Conservation (phyloP, 331 rosid species). For the Malus hybrid region DNA sequence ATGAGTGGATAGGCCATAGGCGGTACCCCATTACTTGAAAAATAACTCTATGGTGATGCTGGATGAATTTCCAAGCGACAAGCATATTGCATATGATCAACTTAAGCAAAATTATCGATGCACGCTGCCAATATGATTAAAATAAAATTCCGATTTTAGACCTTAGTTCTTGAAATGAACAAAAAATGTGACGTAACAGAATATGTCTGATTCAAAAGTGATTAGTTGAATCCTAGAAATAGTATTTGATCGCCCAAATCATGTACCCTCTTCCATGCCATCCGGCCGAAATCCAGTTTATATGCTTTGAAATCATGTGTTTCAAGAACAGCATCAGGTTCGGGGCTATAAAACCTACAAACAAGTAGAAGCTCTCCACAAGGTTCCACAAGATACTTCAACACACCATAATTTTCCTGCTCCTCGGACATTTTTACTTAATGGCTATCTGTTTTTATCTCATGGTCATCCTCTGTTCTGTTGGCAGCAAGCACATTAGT, state of each 20-base stretch:
- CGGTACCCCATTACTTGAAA: no score
- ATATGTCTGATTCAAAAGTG: no score
- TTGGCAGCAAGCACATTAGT: constrained; percentile 14
- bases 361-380: constrained; percentile 20
- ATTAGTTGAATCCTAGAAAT: constrained; percentile 26
- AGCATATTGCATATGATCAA: no score
- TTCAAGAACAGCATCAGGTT: constrained; percentile 17
- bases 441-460: constrained; percentile 24
- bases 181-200: no score
- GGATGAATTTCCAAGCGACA: no score
- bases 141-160: no score
- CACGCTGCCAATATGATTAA: no score
- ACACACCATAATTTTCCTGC: background rate
- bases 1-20: no score
- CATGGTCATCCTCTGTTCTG: background rate
- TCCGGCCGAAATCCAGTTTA: constrained; percentile 18
- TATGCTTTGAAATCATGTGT: background rate
- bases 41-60: no score
- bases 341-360: constrained; percentile 28
- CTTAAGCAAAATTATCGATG: no score
- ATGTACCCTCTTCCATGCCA: constrained; percentile 41
- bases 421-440: constrained; percentile 25
- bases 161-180: no score
- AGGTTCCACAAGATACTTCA: constrained; percentile 21
- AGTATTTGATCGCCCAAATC: constrained; percentile 30